Evolutionary conservation across 208 protist species (phyloP).

Genomic region (Wallacemonas rigidus): DNA sequence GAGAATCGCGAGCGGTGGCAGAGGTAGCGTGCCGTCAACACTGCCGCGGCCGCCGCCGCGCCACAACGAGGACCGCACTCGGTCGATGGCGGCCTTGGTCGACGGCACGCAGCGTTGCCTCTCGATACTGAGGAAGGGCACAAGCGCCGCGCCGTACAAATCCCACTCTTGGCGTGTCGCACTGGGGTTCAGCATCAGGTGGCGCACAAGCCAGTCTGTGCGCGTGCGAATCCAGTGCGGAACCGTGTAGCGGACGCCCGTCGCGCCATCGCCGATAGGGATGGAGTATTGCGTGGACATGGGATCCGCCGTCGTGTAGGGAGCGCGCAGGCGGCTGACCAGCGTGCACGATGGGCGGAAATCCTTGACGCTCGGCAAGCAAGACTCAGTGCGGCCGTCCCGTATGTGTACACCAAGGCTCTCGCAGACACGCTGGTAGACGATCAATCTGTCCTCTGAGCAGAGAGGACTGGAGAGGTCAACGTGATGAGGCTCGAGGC

Average conservation of each 20-base stretch:
- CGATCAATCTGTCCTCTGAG: constrained; percentile 31
- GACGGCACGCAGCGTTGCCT: constrained; percentile 9
- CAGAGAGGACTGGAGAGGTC: constrained; percentile 33
- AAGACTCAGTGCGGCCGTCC: constrained; percentile 23
- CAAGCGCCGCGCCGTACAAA: constrained; percentile 22
- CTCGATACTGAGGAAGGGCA: constrained; percentile 29
- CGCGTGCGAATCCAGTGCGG: constrained; percentile 39
- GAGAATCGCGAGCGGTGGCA: constrained; percentile 17
- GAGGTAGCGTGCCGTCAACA: not conserved
- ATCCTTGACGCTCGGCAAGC: constrained; percentile 32
- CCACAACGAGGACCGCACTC: not conserved
- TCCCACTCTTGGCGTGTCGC: constrained; percentile 30
- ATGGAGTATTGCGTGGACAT: not conserved
- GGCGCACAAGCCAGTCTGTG: constrained; percentile 29
- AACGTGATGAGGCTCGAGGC: constrained; percentile 13
- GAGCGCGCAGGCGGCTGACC: not conserved
- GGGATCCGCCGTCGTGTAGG: not conserved
- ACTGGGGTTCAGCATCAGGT: constrained; percentile 18
- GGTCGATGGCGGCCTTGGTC: constrained; percentile 2
- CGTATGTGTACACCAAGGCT: constrained; percentile 34
- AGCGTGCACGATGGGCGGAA: constrained; percentile 20
- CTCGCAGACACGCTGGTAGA: constrained; percentile 39
- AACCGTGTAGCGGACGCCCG: constrained; percentile 14
- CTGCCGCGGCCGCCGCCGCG: not conserved
- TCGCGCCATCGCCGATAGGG: not conserved